phyloP scores from a whole-genome alignment of 345 rosid genomes.

The Odontarrhena argentea region DNA sequence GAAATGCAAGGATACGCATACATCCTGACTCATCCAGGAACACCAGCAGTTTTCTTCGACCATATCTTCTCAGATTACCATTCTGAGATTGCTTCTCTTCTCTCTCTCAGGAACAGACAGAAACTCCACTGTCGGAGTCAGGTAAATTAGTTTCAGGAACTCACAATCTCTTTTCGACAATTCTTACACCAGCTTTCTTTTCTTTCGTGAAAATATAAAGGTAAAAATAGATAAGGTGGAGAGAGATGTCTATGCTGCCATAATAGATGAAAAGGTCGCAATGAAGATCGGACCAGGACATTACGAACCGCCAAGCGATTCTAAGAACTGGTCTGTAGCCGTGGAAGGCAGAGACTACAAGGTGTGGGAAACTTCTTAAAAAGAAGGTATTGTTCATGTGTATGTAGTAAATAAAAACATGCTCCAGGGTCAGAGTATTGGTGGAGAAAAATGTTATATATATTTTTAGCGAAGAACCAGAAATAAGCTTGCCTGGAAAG shows the following conservation, averaged over 20 bases:
- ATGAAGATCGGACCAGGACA: constrained; percentile 94
- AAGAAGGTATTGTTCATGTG: neutral
- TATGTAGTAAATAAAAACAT: constrained; percentile 28
- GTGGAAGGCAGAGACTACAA: constrained; percentile 83
- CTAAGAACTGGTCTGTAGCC: constrained; percentile 60
- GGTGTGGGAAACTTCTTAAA: constrained; percentile 84
- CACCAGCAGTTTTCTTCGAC: constrained; percentile 89
- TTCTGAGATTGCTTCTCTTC: constrained; percentile 69
- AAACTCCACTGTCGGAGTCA: constrained; percentile 80
- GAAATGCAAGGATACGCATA: constrained; percentile 99
- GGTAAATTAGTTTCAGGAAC: constrained; percentile 46
- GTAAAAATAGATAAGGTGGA: constrained; percentile 71
- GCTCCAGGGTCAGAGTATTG: neutral
- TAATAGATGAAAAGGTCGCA: constrained; percentile 74
- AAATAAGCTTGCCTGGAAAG: constrained; percentile 28
- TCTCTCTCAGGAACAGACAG: constrained; percentile 72
- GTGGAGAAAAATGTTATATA: constrained; percentile 29
- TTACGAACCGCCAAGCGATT: constrained; percentile 66
- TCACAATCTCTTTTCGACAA: neutral
- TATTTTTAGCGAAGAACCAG: constrained; percentile 14
- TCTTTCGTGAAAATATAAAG: constrained; percentile 42
- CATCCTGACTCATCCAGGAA: constrained; percentile 95
- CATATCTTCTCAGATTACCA: constrained; percentile 72
- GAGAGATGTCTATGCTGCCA: constrained; percentile 85
- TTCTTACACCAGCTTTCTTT: constrained; percentile 7